These are phyloP conservation scores for Erysiphe pulchra DNA, from an alignment of 2,329 filamentous ascomycete species.

Conservation along the genomic window DNA sequence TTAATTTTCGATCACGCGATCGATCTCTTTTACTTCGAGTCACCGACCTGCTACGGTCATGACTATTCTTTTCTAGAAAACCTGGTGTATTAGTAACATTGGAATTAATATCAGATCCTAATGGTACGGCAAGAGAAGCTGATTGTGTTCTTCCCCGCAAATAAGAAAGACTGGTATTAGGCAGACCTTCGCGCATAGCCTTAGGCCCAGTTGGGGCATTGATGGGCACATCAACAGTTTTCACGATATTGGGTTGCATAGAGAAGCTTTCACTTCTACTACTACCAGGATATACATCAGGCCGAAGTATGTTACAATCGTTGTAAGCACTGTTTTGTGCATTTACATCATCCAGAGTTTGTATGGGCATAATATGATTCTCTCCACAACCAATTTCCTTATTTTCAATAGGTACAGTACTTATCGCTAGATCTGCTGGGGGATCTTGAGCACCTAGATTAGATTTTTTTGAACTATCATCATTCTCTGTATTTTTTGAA, in stretches of 20 bases:
- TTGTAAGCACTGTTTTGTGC: conserved; percentile 23
- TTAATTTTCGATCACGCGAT: conserved; percentile 10
- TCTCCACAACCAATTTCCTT: conserved; percentile 2
- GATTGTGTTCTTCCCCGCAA: conserved; percentile 20
- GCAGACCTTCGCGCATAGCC: conserved; percentile 73
- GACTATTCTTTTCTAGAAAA: conserved; percentile 6
- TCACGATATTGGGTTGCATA: conserved; percentile 12
- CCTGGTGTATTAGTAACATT: conserved; percentile 8
- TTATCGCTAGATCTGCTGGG: conserved; percentile 1
- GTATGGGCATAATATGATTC: conserved; percentile 10
- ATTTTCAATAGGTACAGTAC: conserved; percentile 2
- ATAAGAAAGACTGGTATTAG: conserved; percentile 53
- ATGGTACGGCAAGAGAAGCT: conserved; percentile 12
- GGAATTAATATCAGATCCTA: conserved; percentile 6
- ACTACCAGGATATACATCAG: conserved; percentile 15
- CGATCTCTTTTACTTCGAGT: conserved; percentile 11
- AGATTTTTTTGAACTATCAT: background rate
- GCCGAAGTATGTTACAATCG: conserved; percentile 12
- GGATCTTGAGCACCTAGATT: background rate
- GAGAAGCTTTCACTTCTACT: conserved; percentile 15
- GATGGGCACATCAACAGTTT: conserved; percentile 22
- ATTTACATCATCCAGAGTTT: conserved; percentile 12
- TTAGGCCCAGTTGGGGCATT: conserved; percentile 80
- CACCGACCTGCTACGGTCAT: conserved; percentile 8
- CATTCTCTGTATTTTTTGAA: background rate